Evolutionary conservation across 176 grass and related monocot species (phyloP), one percentile per base, ranked within the genome.

Genomic region (Canna indica): DNA sequence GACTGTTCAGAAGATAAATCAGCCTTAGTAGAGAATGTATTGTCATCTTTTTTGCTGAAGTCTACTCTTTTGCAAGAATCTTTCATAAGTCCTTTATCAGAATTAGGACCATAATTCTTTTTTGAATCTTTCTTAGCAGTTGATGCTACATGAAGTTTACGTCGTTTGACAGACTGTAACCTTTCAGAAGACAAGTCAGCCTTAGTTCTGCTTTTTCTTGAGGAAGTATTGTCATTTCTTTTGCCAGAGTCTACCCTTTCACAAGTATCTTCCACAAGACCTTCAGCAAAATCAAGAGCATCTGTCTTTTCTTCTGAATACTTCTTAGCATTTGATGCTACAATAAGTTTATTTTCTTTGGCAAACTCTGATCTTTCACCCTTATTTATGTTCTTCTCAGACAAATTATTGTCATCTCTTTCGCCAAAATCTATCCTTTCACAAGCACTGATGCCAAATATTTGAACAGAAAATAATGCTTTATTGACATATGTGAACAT

Each of bases 401-500:
- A 31, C 7, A 61, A 17, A 31, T 28, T 29, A 16, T 61, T 61
- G 26, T 27, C 28, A 38, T 38, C 20, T 38, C 16, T 36, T 65
- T 65, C 4, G 18, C 33, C 62, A 65, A 65, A 38, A 15, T 36
- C 6, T 11, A 65, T 30, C 69, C 76, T 80, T 82, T 91, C 88
- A 71, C 58, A 41, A 64, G 73, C 76, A 62, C 79, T 5, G 1
- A 3, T 73, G 36, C 82, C 25, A 38, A 83, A 88, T 30, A 91
- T 73, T 13, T 74, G 59, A 33, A 91, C 89, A 83, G 42, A 81
- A 81, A 91, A 88, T 34, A 62, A 78, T 24, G 46, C 62, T 9
- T 31, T n/a, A 27, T 34, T 41, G 64, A 70, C 71, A 47, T 73
- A 73, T 57, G 82, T 53, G 58, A 91, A 88, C 67, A 85, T 22